These are phyloP conservation scores for Eutrema japonicum DNA, from an alignment of 345 rosid species.

Conservation along the genomic window DNA sequence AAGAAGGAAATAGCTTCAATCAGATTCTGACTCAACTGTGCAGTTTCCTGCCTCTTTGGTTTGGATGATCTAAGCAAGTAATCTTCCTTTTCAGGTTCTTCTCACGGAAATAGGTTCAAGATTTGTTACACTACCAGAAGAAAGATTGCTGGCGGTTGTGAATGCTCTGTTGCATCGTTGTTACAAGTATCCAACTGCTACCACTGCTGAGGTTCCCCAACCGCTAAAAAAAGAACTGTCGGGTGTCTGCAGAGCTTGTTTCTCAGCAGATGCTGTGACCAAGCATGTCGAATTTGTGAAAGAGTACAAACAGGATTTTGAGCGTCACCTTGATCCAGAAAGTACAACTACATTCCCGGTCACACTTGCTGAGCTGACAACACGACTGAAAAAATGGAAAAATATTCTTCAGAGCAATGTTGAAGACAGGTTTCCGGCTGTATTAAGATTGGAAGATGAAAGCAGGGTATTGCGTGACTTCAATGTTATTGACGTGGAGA, in stretches of 20 bases:
- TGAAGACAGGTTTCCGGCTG: constrained; percentile 96
- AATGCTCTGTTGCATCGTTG: constrained; percentile 98
- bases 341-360: constrained; percentile 88
- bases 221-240: constrained; percentile 98
- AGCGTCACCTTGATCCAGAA: constrained; percentile 97
- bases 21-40: constrained; percentile 4
- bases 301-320: constrained; percentile 98
- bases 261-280: constrained; percentile 95
- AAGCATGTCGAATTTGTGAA: constrained; percentile 98
- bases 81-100: constrained; percentile 62
- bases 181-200: constrained; percentile 97
- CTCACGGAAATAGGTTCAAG: constrained; percentile 97
- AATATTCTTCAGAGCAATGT: constrained; percentile 97
- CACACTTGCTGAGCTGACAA: constrained; percentile 89
- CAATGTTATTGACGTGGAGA: constrained; percentile 97
- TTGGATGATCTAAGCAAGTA: constrained; percentile 27
- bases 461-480: constrained; percentile 91
- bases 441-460: constrained; percentile 95
- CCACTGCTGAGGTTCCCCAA: constrained; percentile 97
- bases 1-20: constrained; percentile 3
- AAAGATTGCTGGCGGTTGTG: constrained; percentile 96
- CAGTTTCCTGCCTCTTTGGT: constrained; percentile 21
- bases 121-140: constrained; percentile 95
- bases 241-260: constrained; percentile 98
- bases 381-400: constrained; percentile 94